Evolutionary conservation across 768 basidiomycete genomes (phyloP).

Genomic region (Tricholoma furcatifolium): DNA sequence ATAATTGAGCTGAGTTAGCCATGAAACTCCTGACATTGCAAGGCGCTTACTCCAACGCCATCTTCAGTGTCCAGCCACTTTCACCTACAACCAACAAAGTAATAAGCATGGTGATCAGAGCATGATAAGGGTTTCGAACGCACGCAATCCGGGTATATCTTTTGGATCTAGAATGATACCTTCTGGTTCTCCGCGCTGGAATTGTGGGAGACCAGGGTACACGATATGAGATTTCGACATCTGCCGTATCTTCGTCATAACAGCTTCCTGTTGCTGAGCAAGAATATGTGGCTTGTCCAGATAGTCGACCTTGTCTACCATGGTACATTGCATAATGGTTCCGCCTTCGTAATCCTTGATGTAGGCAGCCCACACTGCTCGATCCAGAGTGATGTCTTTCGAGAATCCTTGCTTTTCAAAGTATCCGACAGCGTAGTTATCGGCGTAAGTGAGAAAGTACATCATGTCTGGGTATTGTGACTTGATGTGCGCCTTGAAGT

Average conservation of each 20-base stretch:
- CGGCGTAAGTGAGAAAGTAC: slow-evolving; percentile 97
- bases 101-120: slow-evolving; percentile 7
- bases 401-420: slow-evolving; percentile 99
- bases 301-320: slow-evolving; percentile 93
- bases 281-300: slow-evolving; percentile 76
- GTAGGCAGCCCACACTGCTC: slow-evolving; percentile 95
- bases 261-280: slow-evolving; percentile 81
- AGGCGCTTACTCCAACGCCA: slow-evolving; percentile 64
- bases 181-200: slow-evolving; percentile 56
- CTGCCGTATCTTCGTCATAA: slow-evolving; percentile 84
- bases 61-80: slow-evolving; percentile 88
- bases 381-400: slow-evolving; percentile 92
- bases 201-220: slow-evolving; percentile 75
- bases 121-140: slow-evolving; percentile 23
- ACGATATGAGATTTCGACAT: slow-evolving; percentile 86
- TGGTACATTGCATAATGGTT: slow-evolving; percentile 97
- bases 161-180: slow-evolving; percentile 61
- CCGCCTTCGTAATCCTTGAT: slow-evolving; percentile 99
- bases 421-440: slow-evolving; percentile 98
- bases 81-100: slow-evolving; percentile 52
- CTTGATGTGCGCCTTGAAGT: slow-evolving; percentile 92
- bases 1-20: not conserved
- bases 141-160: slow-evolving; percentile 87
- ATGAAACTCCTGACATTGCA: not conserved
- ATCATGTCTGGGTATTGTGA: slow-evolving; percentile 82